A percentile compares a stretch with the other conserved stretches of the same genome.
Conservation (phyloP, 495 filamentous ascomycete genomes). For the Aspergillus mulundensis region DNA sequence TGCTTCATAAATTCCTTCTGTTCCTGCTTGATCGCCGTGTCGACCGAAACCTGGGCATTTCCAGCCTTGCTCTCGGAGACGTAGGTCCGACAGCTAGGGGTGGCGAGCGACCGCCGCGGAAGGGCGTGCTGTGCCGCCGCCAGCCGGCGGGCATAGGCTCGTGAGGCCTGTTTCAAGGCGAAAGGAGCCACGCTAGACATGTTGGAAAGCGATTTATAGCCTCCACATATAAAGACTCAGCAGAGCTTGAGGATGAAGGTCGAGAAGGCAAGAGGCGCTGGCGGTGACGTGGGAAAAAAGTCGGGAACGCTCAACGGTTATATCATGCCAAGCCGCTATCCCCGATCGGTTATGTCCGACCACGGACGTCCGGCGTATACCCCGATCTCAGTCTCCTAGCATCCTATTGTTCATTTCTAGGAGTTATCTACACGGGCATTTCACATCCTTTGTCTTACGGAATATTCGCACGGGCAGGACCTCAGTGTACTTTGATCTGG, state of each 20-base stretch:
- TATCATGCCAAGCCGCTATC: constrained; percentile 27
- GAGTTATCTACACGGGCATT: too few relatives aligned
- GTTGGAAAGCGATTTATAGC: constrained; percentile 25
- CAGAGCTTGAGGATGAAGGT: constrained; percentile 10
- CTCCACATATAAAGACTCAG: constrained; percentile 22
- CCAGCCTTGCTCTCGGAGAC: constrained; percentile 79
- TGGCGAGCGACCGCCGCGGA: constrained; percentile 42
- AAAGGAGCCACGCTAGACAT: constrained; percentile 73
- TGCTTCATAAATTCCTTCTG: constrained; percentile 72
- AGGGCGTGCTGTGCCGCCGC: constrained; percentile 39
- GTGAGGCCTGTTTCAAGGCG: constrained; percentile 74
- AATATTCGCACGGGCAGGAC: too few relatives aligned
- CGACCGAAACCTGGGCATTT: constrained; percentile 77
- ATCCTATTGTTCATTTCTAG: too few relatives aligned
- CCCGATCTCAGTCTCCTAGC: too few relatives aligned
- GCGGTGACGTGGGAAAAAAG: constrained; percentile 17
- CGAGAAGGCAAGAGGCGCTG: constrained; percentile 8
- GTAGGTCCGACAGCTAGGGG: constrained; percentile 54
- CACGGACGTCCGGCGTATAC: not conserved
- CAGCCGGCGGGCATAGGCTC: constrained; percentile 57
- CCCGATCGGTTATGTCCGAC: constrained; percentile 19
- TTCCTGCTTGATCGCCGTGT: constrained; percentile 77
- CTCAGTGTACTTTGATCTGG: too few relatives aligned
- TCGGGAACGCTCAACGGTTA: constrained; percentile 22
- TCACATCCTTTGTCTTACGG: too few relatives aligned